These are phyloP conservation scores for Mortierella claussenii DNA, from an alignment of 192 early-diverging fungal genomes.

Conservation along the genomic window DNA sequence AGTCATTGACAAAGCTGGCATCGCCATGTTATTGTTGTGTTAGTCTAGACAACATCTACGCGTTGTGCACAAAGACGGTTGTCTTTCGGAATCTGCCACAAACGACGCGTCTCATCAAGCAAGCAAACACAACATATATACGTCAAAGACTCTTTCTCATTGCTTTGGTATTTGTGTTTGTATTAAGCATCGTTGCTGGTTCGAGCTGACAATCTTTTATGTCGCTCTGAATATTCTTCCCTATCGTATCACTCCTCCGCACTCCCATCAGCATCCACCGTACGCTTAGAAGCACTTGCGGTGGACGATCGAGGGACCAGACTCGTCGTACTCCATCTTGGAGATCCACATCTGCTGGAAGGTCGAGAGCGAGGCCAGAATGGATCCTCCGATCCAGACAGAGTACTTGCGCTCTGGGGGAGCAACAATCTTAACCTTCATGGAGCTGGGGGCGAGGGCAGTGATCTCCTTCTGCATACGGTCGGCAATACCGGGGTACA, in stretches of 20 bases:
- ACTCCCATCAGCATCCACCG: background rate
- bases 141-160: background rate
- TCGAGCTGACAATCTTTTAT: background rate
- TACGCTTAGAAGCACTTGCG: slow-evolving; percentile 91
- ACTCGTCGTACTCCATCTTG: slow-evolving; percentile 98
- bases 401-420: slow-evolving; percentile 98
- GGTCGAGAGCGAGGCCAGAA: slow-evolving; percentile 94
- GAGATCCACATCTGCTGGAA: slow-evolving; percentile 99
- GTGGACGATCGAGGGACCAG: slow-evolving; percentile 96
- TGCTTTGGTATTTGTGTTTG: slow-evolving; percentile 17
- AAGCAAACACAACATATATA: background rate
- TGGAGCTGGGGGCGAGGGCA: slow-evolving; percentile 90
- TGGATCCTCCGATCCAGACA: slow-evolving; percentile 98
- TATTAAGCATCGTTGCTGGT: background rate
- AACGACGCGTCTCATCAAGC: background rate
- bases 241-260: background rate
- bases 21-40: too few species aligned
- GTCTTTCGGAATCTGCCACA: too few species aligned
- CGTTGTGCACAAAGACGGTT: too few species aligned
- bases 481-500: slow-evolving; percentile 95
- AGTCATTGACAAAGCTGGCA: too few species aligned
- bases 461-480: slow-evolving; percentile 98
- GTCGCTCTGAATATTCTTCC: background rate
- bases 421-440: slow-evolving; percentile 97
- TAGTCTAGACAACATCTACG: too few species aligned